Evolutionary conservation across 768 basidiomycete species (phyloP), one percentile per base, ranked within the genome.

Genomic region (Psilocybe azurescens): DNA sequence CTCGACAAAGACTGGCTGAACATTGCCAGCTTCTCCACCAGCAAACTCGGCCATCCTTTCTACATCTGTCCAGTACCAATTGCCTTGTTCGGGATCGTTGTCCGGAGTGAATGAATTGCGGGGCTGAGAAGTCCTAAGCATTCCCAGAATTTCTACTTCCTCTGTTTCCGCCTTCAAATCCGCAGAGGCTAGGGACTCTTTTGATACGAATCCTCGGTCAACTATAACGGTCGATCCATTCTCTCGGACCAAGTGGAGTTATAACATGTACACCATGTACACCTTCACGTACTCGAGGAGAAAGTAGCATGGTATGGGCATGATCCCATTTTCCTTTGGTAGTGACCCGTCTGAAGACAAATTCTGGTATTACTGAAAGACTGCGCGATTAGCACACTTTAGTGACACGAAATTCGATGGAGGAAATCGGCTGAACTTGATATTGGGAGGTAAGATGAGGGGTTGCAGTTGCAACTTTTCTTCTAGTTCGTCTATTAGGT

Each of bases 11-110:
- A 99, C 94, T 33, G 94, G 91, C 69, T 97, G 95, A 1, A 97
- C 89, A 47, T 83, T 79, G 18, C 84, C 86, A 5, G 77, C 72
- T 59, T 88, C 85, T 1, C 93, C 94, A 14, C 94, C 95, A 16
- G 87, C 89, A 65, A 82, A 83, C 53, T 89, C 81, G 6, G 90
- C 87, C 88, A 99, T 94, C 28, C 86, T 83, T 16, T 85, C 82
- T 5, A 95, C 82, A 72, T 99, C 94, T 18, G 86, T 86, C 92
- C 95, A 99, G 69, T 93, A 94, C 96, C 97, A 99, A 73, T 88
- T 85, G 10, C 90, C 89, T 55, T 86, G 82, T 50, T 83, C 83
- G 0, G 92, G 90, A 47, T 86, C 82, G 72, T 99, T 99, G 55
- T 94, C 89, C 16, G 96, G 96, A 2, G 94, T 96, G 73, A 97